phyloP scores from a whole-genome alignment of 495 filamentous ascomycete genomes.

The Cudoniella acicularis region DNA sequence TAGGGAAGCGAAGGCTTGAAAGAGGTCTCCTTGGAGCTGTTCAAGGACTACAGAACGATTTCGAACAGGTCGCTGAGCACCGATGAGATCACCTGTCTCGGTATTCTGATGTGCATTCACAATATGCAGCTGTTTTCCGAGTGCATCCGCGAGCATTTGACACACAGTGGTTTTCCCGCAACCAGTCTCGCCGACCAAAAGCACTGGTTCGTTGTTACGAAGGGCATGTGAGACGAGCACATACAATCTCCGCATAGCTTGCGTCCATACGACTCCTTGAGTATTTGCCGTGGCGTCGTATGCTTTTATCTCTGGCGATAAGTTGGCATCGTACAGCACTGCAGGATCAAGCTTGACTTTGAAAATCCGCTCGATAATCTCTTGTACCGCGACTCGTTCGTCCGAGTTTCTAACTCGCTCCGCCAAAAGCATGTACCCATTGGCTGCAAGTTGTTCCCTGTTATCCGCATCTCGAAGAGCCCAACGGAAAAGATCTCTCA shows the following conservation, averaged over 20 bases:
- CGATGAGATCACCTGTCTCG: constrained; percentile 95
- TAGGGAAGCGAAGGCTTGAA: constrained; percentile 37
- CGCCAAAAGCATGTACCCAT: constrained; percentile 93
- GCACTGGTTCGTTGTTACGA: constrained; percentile 86
- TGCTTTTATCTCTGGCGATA: constrained; percentile 50
- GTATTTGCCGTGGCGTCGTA: constrained; percentile 43
- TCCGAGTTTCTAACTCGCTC: constrained; percentile 91
- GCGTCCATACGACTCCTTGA: constrained; percentile 82
- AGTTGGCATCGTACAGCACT: constrained; percentile 59
- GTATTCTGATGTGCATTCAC: constrained; percentile 97
- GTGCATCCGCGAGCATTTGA: constrained; percentile 81
- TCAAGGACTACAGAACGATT: constrained; percentile 71
- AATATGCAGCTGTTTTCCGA: constrained; percentile 71
- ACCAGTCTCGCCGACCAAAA: constrained; percentile 94
- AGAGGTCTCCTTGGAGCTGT: constrained; percentile 60
- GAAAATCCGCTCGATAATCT: constrained; percentile 89
- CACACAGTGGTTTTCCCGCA: constrained; percentile 97
- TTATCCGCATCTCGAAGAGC: constrained; percentile 82
- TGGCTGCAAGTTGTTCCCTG: constrained; percentile 80
- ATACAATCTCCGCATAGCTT: constrained; percentile 87
- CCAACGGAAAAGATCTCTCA: constrained; percentile 96
- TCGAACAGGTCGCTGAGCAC: constrained; percentile 86
- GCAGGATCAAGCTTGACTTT: constrained; percentile 75
- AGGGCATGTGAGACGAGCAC: constrained; percentile 80
- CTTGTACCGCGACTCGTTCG: constrained; percentile 78